phyloP scores from a whole-genome alignment of 2,329 filamentous ascomycete genomes.

The Orbilia oligospora region DNA sequence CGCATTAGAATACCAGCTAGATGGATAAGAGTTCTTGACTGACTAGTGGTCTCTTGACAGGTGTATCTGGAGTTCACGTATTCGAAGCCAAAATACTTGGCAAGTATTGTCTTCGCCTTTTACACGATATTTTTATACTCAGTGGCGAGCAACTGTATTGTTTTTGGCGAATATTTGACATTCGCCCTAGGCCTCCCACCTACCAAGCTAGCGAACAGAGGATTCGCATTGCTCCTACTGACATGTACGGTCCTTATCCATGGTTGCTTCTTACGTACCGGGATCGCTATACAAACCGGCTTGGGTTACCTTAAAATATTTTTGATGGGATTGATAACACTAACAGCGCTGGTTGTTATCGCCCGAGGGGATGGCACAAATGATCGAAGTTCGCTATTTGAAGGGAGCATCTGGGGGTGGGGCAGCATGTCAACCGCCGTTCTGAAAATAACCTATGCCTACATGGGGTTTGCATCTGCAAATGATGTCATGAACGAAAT shows the following conservation, averaged over 20 bases:
- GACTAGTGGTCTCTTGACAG: conserved; percentile 24
- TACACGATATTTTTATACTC: conserved; percentile 76
- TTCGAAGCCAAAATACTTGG: conserved; percentile 73
- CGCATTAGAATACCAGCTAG: neutral
- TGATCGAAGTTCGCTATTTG: conserved; percentile 70
- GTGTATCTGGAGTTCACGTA: conserved; percentile 78
- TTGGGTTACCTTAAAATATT: conserved; percentile 77
- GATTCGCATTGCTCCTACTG: conserved; percentile 73
- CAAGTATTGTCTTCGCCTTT: conserved; percentile 74
- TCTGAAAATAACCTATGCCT: conserved; percentile 79
- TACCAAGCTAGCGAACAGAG: conserved; percentile 67
- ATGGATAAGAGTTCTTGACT: neutral
- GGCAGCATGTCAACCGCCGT: conserved; percentile 77
- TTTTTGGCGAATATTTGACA: conserved; percentile 73
- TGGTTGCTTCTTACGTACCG: conserved; percentile 68
- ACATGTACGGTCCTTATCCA: conserved; percentile 74
- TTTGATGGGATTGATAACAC: conserved; percentile 74
- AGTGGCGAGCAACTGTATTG: conserved; percentile 74
- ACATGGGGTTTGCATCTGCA: conserved; percentile 76
- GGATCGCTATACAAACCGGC: conserved; percentile 74
- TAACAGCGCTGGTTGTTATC: conserved; percentile 75
- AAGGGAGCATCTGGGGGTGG: conserved; percentile 76
- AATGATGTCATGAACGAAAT: conserved; percentile 82
- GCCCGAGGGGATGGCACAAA: conserved; percentile 63
- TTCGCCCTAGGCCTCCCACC: conserved; percentile 68